Percentiles rank a stretch among this genome's conserved stretches.
These are phyloP conservation scores for Coemansia sp. DNA, from an alignment of 192 early-diverging fungal species.

Conservation along the genomic window DNA sequence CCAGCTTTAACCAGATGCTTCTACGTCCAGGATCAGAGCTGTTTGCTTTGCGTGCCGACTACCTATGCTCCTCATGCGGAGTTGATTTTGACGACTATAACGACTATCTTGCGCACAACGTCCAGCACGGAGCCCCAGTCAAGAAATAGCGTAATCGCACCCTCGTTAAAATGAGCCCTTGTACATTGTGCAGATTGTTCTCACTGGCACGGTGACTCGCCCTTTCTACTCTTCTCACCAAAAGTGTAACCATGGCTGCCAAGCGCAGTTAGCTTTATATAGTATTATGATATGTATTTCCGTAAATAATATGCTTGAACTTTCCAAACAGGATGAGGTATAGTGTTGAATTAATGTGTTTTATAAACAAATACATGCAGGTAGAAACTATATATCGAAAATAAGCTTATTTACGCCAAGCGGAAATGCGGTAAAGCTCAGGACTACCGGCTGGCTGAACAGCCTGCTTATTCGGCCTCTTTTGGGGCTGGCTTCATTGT, in stretches of 20 bases:
- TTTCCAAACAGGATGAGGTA: not conserved
- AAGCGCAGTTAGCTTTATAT: not conserved
- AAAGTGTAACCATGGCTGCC: not conserved
- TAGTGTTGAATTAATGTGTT: not conserved
- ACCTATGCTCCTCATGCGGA: constrained; percentile 12
- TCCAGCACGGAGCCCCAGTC: constrained; percentile 4
- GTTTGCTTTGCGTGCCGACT: not conserved
- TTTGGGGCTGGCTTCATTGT: constrained; percentile 5
- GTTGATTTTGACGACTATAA: constrained; percentile 20
- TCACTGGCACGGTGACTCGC: not conserved
- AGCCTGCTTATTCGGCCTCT: not conserved
- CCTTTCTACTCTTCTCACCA: not conserved
- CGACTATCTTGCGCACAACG: constrained; percentile 22
- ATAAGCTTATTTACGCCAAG: not conserved
- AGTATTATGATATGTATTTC: constrained; percentile 6
- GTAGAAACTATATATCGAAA: not conserved
- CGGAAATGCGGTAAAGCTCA: not conserved
- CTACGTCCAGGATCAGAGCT: not conserved
- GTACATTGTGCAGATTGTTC: not conserved
- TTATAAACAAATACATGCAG: not conserved
- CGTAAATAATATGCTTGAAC: constrained; percentile 2
- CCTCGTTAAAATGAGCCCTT: not conserved
- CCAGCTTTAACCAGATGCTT: not conserved
- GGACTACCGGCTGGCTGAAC: not conserved
- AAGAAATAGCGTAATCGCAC: not conserved